These are phyloP conservation scores for Mallotus nudiflorus DNA, from an alignment of 345 rosid genomes.

Conservation along the genomic window DNA sequence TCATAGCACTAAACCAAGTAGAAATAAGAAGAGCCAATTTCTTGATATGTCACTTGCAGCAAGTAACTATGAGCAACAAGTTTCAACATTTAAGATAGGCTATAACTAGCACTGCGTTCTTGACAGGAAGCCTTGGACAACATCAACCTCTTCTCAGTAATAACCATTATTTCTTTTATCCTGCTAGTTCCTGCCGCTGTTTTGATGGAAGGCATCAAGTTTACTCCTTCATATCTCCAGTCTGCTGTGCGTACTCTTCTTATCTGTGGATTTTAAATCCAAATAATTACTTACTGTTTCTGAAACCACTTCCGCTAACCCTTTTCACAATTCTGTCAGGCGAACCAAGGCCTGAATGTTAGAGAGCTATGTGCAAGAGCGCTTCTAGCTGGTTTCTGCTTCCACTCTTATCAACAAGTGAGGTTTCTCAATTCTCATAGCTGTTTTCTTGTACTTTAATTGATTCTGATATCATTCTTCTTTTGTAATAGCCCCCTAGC, in stretches of 20 bases:
- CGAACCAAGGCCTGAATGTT: conserved; percentile 52
- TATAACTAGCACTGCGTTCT: background rate
- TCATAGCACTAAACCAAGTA: no score
- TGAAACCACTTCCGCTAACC: no score
- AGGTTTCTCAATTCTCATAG: background rate
- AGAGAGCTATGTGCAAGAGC: conserved; percentile 57
- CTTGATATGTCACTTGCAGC: no score
- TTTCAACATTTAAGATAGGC: no score
- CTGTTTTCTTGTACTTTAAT: no score
- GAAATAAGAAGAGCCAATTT: no score
- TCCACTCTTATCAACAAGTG: conserved; percentile 86
- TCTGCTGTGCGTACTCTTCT: conserved; percentile 70
- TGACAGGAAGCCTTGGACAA: conserved; percentile 79
- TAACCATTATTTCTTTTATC: conserved; percentile 67
- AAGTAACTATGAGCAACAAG: no score
- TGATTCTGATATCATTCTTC: no score
- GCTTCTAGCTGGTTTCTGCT: conserved; percentile 69
- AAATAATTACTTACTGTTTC: no score
- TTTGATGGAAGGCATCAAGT: conserved; percentile 60
- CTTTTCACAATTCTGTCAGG: conserved; percentile 37
- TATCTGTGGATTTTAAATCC: no score
- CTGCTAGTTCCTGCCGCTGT: conserved; percentile 69
- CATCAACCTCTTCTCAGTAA: conserved; percentile 77
- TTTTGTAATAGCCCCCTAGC: no score
- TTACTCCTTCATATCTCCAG: conserved; percentile 65